Evolutionary conservation across 176 grass and related monocot species (phyloP), one percentile per base, ranked within the genome.

Genomic region (Guadua angustifolia): DNA sequence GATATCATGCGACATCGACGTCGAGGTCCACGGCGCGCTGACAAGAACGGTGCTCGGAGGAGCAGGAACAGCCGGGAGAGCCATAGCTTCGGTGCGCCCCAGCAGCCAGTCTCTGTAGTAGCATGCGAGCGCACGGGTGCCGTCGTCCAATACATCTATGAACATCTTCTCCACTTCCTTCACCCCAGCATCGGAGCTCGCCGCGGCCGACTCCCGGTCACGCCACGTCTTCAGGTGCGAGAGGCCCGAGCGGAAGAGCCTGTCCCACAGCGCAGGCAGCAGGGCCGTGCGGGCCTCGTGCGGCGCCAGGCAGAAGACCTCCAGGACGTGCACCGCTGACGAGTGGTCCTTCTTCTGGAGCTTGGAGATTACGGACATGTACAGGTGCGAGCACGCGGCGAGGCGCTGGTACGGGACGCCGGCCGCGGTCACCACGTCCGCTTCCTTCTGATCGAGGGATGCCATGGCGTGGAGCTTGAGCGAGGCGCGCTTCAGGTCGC

Each of bases 21-120:
- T 7, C 2, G 83, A 86, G 52, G 19, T 24, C 26, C 66, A 29
- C 74, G 35, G 4, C 66, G 56, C 24, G 44, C 7, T 15, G 53
- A 19, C 61, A 21, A 42, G 53, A 42, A 78, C 75, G 11, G 82
- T 82, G 74, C 76, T 67, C 25, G 81, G 81, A 63, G 91, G 91
- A 22, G 82, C 71, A n/a, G 75, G 49, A 55, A 91, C 72, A 13
- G 69, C 77, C 17, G 90, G 91, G 24, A 87, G 80, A 1, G 59
- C 67, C 82, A 86, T 77, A 25, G 53, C 72, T 5, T 87, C 35
- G 3, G 78, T 89, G 67, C 90, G 90, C 3, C 87, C 93, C 21
- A 82, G 83, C 7, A 98, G 79, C 95, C 91, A 98, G n/a, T 95
- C 90, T 36, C 84, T 89, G 88, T 98, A 98, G 89, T 98, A 95